Conservation (phyloP, 75 land plant genomes). For the Azolla pinnata region DNA sequence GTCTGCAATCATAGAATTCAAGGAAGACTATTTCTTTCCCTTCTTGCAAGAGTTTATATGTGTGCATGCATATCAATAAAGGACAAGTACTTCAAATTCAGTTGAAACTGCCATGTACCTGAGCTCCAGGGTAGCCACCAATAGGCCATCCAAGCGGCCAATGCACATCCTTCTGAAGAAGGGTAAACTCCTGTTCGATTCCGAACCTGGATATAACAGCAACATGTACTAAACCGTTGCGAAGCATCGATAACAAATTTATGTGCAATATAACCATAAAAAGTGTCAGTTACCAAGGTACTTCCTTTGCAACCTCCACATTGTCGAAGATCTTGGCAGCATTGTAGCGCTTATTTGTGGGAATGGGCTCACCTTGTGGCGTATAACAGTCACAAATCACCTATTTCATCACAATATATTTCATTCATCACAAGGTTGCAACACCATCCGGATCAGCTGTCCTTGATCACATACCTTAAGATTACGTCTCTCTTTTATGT, state of each 20-base stretch:
- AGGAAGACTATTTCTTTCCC: no score
- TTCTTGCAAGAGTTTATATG: neutral
- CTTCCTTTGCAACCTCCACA: constrained; percentile 54
- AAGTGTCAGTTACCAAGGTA: constrained; percentile 50
- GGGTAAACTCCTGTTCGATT: constrained; percentile 95
- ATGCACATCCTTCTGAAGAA: constrained; percentile 78
- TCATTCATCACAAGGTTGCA: neutral
- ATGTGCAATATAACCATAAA: no score
- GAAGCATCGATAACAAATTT: no score
- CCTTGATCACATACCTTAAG: neutral
- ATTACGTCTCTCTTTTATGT: no score
- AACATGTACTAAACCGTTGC: neutral
- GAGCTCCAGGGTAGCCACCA: constrained; percentile 93
- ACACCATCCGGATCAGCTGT: neutral
- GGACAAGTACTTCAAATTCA: neutral
- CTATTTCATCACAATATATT: constrained; percentile 15
- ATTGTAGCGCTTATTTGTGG: constrained; percentile 77
- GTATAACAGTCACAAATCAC: constrained; percentile 87
- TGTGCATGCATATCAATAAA: neutral
- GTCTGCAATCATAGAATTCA: no score
- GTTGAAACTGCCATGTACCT: constrained; percentile 34
- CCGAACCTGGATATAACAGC: constrained; percentile 52
- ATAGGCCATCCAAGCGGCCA: constrained; percentile 99
- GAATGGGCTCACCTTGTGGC: constrained; percentile 84
- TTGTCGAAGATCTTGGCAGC: constrained; percentile 77